Percentiles rank a stretch among this genome's conserved stretches.
Evolutionary conservation across 352 stramenopile genomes (phyloP).

Genomic region (Phytophthora pisi): DNA sequence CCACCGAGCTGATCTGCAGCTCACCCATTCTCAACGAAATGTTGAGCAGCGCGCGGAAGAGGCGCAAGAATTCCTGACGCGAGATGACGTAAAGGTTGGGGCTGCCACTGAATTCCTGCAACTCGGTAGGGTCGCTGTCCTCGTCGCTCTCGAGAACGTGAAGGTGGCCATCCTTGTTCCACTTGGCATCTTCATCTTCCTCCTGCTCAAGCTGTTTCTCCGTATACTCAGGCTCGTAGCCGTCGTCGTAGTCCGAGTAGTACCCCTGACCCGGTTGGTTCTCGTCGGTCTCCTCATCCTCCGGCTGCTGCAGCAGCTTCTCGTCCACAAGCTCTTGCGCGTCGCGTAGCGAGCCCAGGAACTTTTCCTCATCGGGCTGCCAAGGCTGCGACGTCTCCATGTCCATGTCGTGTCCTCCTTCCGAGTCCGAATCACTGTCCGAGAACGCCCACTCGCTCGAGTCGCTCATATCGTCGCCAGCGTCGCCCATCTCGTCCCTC

Average conservation of each 20-base stretch:
- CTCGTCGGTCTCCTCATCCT: slow-evolving; percentile 46
- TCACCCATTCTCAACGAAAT: slow-evolving; percentile 41
- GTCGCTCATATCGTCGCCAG: slow-evolving; percentile 53
- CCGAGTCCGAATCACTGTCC: slow-evolving; percentile 64
- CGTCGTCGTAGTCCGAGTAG: slow-evolving; percentile 71
- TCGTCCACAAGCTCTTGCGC: slow-evolving; percentile 60
- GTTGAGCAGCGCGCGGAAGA: slow-evolving; percentile 51
- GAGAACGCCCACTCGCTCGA: slow-evolving; percentile 70
- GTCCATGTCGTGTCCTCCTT: slow-evolving; percentile 26
- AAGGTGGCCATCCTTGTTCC: slow-evolving; percentile 45
- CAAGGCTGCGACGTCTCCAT: slow-evolving; percentile 24
- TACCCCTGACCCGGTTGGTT: slow-evolving; percentile 68
- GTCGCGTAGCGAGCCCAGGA: slow-evolving; percentile 47
- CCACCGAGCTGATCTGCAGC: slow-evolving; percentile 67
- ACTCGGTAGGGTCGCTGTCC: slow-evolving; percentile 32
- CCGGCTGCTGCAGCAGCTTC: slow-evolving; percentile 42
- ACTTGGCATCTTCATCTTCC: slow-evolving; percentile 63
- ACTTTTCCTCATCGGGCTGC: slow-evolving; percentile 43
- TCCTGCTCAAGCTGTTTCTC: slow-evolving; percentile 26
- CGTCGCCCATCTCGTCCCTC: slow-evolving; percentile 41
- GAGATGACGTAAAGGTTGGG: slow-evolving; percentile 72
- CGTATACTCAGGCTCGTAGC: slow-evolving; percentile 33
- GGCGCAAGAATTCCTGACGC: slow-evolving; percentile 55
- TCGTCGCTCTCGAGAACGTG: slow-evolving; percentile 37
- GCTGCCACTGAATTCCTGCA: slow-evolving; percentile 34